Conservation (phyloP, 352 stramenopile genomes). For the Phytophthora kernoviae region DNA sequence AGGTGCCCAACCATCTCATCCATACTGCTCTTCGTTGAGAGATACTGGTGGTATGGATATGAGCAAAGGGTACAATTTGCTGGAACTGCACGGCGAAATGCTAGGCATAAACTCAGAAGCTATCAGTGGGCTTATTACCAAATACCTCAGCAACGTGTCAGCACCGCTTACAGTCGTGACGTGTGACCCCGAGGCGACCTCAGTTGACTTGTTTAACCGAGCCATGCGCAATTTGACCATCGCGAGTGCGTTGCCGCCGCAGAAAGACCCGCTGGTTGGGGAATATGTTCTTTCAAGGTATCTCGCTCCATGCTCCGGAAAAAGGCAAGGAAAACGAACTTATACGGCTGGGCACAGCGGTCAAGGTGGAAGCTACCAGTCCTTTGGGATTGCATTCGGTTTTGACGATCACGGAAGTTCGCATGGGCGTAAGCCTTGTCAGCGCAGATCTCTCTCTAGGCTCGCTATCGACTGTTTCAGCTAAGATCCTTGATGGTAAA, state of each 20-base stretch:
- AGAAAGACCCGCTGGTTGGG: constrained; percentile 64
- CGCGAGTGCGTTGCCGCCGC: constrained; percentile 56
- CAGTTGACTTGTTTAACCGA: constrained; percentile 69
- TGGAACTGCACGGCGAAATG: constrained; percentile 75
- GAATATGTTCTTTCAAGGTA: constrained; percentile 67
- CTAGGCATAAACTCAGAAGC: constrained; percentile 57
- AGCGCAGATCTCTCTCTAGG: constrained; percentile 47
- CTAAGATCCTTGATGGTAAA: constrained; percentile 59
- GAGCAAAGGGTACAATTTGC: constrained; percentile 65
- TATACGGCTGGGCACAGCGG: constrained; percentile 49
- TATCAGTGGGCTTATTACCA: constrained; percentile 78
- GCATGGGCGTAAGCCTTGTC: constrained; percentile 65
- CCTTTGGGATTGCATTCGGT: constrained; percentile 63
- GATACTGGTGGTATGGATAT: constrained; percentile 29
- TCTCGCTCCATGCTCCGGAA: constrained; percentile 53
- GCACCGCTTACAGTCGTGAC: constrained; percentile 65
- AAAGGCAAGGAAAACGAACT: constrained; percentile 48
- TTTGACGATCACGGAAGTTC: constrained; percentile 60
- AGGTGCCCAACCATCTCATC: constrained; percentile 53
- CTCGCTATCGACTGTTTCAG: constrained; percentile 50
- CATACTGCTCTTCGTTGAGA: constrained; percentile 47
- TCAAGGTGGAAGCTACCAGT: constrained; percentile 72
- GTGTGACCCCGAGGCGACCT: constrained; percentile 62
- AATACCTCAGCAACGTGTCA: constrained; percentile 69
- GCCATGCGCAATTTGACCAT: constrained; percentile 80